phyloP scores from a whole-genome alignment of 345 rosid genomes.

The Eucalyptus erythrocorys region DNA sequence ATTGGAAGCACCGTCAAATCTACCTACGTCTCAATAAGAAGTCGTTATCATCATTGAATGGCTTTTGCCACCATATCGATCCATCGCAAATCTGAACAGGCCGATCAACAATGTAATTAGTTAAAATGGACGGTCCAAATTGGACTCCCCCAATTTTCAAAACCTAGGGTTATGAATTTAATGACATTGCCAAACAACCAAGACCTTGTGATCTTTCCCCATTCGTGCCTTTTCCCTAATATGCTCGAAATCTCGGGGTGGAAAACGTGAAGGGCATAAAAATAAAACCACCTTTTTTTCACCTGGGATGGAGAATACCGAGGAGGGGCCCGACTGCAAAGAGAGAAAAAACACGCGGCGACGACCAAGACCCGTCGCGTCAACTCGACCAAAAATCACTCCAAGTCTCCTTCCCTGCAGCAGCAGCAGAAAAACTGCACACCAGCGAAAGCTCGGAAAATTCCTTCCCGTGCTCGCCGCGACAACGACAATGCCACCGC shows the following conservation, averaged over 20 bases:
- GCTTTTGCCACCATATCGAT: rapidly evolving
- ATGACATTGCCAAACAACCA: background rate
- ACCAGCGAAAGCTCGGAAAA: background rate
- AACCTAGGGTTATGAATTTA: background rate
- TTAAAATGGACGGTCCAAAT: background rate
- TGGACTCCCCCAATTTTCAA: background rate
- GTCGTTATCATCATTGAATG: rapidly evolving
- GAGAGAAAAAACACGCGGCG: background rate
- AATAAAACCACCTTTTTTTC: background rate
- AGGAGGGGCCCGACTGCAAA: background rate
- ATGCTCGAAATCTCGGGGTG: background rate
- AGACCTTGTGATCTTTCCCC: background rate
- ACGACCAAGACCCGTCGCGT: background rate
- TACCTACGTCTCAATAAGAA: rapidly evolving
- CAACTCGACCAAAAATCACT: background rate
- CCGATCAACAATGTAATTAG: rapidly evolving
- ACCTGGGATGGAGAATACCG: background rate
- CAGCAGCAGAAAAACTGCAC: background rate
- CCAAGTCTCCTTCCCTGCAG: background rate
- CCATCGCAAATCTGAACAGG: rapidly evolving
- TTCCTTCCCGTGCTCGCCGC: background rate
- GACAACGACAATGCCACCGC: background rate
- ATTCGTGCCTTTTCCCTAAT: background rate
- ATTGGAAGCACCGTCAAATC: rapidly evolving
- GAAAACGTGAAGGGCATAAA: background rate